Base-by-base conservation (phyloP, 306 rosid species). In the Casuarina glauca region DNA sequence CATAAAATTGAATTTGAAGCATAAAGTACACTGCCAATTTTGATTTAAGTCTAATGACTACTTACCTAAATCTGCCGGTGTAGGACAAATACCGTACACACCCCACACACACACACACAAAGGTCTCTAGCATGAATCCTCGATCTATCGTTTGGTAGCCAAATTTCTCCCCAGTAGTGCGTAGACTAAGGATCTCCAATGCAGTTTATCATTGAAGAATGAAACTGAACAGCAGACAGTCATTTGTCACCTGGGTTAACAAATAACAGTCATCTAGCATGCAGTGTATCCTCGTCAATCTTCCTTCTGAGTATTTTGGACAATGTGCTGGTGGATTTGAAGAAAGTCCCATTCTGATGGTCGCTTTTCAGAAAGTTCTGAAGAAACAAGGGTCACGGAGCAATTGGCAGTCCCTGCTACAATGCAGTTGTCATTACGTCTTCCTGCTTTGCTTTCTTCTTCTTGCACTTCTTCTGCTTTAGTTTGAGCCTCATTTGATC, bases 401-500 rank as follows among this genome's bases (percentile, higher is more conserved):
- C 57, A 54, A 57, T 44, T 19, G 68, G 81, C 38, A 60, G 62
- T 45, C 49, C 54, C 54, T 69, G 69, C 87, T 88, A 82, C 39
- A 76, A 73, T 72, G 38, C 79, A 54, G 43, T 73, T 76, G 70
- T 73, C 52, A 70, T 50, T 76, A 46, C 77, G 76, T 61, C 83
- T 76, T 85, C 86, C 64, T 76, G 81, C 81, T 70, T 88, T 26
- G 46, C 78, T 81, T 87, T 88, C 97, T 86, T 91, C 81, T 75
- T 93, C 4, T 83, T 95, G 73, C 88, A 86, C 84, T 91, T 95
- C 77, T 78, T 85, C 82, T 85, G 93, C 82, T 95, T 95, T 80
- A 81, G 80, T 79, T 90, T 87, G 45, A 81, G 79, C 79, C 83
- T 88, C 36, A 13, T 64, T 57, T 89, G 90, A 79, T 88, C 90